Percentiles rank a stretch among this genome's conserved stretches.
These are phyloP conservation scores for Filosporella fistucella DNA, from an alignment of 495 filamentous ascomycete species.

Conservation along the genomic window DNA sequence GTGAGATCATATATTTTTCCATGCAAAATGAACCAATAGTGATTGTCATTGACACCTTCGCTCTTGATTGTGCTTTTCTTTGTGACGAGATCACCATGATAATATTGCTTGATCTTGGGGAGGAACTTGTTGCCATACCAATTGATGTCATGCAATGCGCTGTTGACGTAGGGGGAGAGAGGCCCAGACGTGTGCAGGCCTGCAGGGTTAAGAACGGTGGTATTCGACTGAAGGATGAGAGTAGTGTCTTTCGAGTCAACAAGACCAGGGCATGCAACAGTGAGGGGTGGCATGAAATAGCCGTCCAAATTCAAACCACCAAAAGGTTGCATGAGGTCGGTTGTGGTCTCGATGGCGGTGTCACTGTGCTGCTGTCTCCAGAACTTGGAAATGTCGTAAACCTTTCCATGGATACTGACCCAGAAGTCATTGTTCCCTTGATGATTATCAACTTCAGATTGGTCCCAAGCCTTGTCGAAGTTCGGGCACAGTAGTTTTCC, in stretches of 20 bases:
- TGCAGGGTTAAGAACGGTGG: constrained; percentile 16
- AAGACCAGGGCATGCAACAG: constrained; percentile 64
- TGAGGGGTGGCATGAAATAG: constrained; percentile 82
- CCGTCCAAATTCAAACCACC: constrained; percentile 72
- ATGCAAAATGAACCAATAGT: constrained; percentile 76
- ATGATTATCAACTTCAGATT: constrained; percentile 66
- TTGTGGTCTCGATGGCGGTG: constrained; percentile 49
- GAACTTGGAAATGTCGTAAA: constrained; percentile 90
- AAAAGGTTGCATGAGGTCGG: constrained; percentile 66
- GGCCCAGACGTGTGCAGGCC: constrained; percentile 69
- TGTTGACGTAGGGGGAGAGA: constrained; percentile 43
- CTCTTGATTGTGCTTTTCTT: constrained; percentile 46
- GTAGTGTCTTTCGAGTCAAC: constrained; percentile 44
- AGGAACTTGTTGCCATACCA: constrained; percentile 78
- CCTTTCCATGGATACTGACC: constrained; percentile 82
- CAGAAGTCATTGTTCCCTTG: constrained; percentile 71
- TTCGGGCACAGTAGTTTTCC: constrained; percentile 84
- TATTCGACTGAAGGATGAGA: constrained; percentile 29
- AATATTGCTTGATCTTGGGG: constrained; percentile 76
- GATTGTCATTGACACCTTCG: constrained; percentile 60
- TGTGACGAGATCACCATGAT: constrained; percentile 82
- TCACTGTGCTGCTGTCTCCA: constrained; percentile 82
- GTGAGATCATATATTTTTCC: constrained; percentile 81
- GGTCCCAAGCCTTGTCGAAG: constrained; percentile 84
- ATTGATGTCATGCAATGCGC: constrained; percentile 51